A percentile compares a stretch with the other conserved stretches of the same genome.
These are phyloP conservation scores for Cymodocea nodosa DNA, from an alignment of 116 monocot genomes.

Conservation along the genomic window DNA sequence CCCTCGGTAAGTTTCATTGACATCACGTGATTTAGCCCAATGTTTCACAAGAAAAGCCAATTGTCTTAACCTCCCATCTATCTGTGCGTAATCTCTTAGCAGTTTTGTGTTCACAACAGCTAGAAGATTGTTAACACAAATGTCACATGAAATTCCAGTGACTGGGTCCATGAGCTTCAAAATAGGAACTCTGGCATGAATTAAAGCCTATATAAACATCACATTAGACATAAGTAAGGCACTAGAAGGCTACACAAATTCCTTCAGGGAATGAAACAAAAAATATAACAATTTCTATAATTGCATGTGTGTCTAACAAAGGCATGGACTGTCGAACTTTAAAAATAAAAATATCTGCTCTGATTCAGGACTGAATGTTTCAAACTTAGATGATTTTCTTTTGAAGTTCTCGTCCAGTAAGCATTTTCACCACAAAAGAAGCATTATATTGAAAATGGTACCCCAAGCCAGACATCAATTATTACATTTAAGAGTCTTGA, in stretches of 20 bases:
- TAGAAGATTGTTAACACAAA: slow-evolving; percentile 89
- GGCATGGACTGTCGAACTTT: too few relatives aligned
- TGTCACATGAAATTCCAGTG: slow-evolving; percentile 85
- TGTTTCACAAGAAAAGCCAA: slow-evolving; percentile 91
- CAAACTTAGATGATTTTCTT: too few relatives aligned
- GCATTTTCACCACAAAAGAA: too few relatives aligned
- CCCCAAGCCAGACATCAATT: too few relatives aligned
- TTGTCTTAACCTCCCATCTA: slow-evolving; percentile 78
- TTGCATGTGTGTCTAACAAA: too few relatives aligned
- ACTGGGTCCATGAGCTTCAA: slow-evolving; percentile 91
- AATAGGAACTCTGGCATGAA: slow-evolving; percentile 91
- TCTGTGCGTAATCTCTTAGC: slow-evolving; percentile 74
- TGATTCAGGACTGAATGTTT: too few relatives aligned
- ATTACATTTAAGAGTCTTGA: too few relatives aligned
- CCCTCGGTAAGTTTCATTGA: slow-evolving; percentile 92
- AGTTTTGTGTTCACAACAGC: slow-evolving; percentile 95
- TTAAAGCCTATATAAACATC: slow-evolving; percentile 51
- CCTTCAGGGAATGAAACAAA: too few relatives aligned
- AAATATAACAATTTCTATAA: too few relatives aligned
- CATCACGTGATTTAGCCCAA: slow-evolving; percentile 80
- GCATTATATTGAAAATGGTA: too few relatives aligned
- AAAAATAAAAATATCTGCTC: too few relatives aligned
- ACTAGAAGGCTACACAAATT: not conserved
- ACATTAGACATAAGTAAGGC: not conserved
- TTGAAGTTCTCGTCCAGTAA: too few relatives aligned